Percentiles rank a stretch among this genome's conserved stretches.
Evolutionary conservation across 2,329 filamentous ascomycete species (phyloP).

Genomic region (Alternaria sp.): DNA sequence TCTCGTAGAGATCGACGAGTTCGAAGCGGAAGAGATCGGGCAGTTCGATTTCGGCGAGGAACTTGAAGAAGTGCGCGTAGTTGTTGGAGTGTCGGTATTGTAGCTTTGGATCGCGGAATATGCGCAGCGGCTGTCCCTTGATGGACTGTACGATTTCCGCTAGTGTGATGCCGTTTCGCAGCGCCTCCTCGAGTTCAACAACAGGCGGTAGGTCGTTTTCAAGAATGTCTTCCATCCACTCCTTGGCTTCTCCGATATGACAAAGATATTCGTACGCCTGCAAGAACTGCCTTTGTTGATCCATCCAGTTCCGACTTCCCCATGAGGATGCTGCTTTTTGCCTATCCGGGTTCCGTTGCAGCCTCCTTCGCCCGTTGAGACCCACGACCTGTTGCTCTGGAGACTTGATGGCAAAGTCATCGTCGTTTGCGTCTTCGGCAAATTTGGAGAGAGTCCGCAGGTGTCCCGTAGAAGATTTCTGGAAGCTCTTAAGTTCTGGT

Average conservation of each 20-base stretch:
- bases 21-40: conserved; percentile 98
- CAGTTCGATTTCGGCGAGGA: conserved; percentile 87
- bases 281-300: conserved; percentile 94
- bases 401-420: conserved; percentile 81
- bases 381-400: conserved; percentile 87
- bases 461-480: conserved; percentile 89
- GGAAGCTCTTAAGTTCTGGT: conserved; percentile 77
- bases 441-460: conserved; percentile 86
- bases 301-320: conserved; percentile 95
- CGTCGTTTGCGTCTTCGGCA: conserved; percentile 75
- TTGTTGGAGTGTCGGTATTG: conserved; percentile 98
- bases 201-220: conserved; percentile 87
- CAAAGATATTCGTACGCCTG: conserved; percentile 98
- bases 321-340: conserved; percentile 68
- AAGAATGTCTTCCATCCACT: conserved; percentile 96
- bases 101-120: conserved; percentile 84
- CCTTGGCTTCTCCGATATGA: conserved; percentile 97
- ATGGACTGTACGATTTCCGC: conserved; percentile 93
- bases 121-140: conserved; percentile 76
- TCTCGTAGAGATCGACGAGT: conserved; percentile 96
- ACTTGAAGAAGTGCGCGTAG: conserved; percentile 94
- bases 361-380: conserved; percentile 79
- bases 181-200: conserved; percentile 88
- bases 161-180: conserved; percentile 91
- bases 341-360: conserved; percentile 72